Evolutionary conservation across 108 stramenopile genomes (phyloP), one percentile per base, ranked within the genome.

Genomic region (Nitzschia sp.): DNA sequence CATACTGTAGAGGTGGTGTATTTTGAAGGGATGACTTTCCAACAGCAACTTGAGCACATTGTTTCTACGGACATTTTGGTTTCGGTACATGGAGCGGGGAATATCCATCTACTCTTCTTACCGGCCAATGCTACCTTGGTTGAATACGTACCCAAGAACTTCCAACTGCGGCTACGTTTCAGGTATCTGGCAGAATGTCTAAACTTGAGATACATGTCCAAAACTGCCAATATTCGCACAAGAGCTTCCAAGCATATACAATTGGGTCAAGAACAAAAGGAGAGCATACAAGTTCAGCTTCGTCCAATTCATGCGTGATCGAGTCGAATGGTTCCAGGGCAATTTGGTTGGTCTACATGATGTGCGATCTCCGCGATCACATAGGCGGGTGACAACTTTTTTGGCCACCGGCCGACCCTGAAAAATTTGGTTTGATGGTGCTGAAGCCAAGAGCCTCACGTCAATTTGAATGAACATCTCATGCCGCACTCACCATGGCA

Each of bases 91-190:
- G 69, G 69, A 10, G 69, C 69, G 2, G 69, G 69, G 15, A 70
- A 70, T 59, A 51, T 70, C 51, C 69, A 70, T 51, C 46, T 70
- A 7, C 14, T 70, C 34, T 70, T 70, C 58, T 56, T 70, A 37
- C 66, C 66, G 0, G 53, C 5, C 19, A 15, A 40, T 42, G 66
- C 66, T 24, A 59, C 20, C 7, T 11, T 70, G 0, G 57, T 70
- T 43, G 69, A 70, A 40, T 70, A 59, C 69, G 26, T 70, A 19
- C 69, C 69, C 15, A 70, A 70, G 46, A 10, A 25, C 21, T 70
- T 70, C 40, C 38, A 29, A 3, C 26, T 20, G 8, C 57, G 69
- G 6, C 44, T 24, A 9, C 37, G 69, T 14, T 70, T 70, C 25
- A 57, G 29, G 46, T 70, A 39, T 39, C 38, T 70, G n/a, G 57